phyloP scores from a whole-genome alignment of 2,329 filamentous ascomycete species.

The Magnaporthiopsis poae region DNA sequence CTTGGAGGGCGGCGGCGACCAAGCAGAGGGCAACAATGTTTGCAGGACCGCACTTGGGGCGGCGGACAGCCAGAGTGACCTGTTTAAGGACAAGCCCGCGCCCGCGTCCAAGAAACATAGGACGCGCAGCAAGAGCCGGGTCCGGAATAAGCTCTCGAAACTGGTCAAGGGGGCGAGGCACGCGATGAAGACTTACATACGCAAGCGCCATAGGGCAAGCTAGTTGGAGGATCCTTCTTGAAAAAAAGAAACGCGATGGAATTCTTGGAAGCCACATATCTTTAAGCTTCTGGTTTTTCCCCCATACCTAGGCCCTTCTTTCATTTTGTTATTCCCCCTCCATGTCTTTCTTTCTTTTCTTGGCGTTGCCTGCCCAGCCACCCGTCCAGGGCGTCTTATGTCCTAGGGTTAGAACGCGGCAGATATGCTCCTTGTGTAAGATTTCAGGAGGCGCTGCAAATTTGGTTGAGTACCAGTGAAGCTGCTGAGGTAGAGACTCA shows the following conservation, averaged over 20 bases:
- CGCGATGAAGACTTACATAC: neutral
- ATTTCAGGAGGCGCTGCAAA: neutral
- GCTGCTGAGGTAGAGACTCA: neutral
- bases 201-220: neutral
- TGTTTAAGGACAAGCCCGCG: neutral
- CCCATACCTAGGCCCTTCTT: neutral
- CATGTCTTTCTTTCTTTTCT: neutral
- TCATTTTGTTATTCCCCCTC: neutral
- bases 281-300: neutral
- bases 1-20: neutral
- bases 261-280: neutral
- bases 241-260: neutral
- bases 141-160: constrained; percentile 8
- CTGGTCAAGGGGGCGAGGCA: constrained; percentile 9
- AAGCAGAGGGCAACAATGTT: neutral
- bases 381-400: neutral
- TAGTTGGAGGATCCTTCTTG: neutral
- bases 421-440: neutral
- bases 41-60: neutral
- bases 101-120: neutral
- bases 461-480: neutral
- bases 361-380: neutral
- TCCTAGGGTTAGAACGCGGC: neutral
- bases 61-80: neutral
- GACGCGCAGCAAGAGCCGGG: neutral